phyloP scores from a whole-genome alignment of 805 yeast species.

The Ogataea nonfermentans region DNA sequence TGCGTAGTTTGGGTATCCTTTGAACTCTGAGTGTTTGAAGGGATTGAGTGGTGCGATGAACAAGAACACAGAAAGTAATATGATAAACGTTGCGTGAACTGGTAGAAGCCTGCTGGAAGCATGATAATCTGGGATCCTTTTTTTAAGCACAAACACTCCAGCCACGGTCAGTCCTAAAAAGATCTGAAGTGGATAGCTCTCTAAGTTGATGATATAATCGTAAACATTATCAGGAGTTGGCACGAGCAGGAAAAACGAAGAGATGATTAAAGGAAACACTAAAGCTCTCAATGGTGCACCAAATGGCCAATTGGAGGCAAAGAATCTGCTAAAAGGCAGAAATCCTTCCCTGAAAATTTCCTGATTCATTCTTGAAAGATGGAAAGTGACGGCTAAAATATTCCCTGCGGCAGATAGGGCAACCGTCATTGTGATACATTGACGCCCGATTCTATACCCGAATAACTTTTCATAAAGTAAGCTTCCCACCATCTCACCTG shows the following conservation, averaged over 20 bases:
- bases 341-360: conserved; percentile 57
- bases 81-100: conserved; percentile 46
- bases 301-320: conserved; percentile 54
- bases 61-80: conserved; percentile 46
- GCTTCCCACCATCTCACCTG: conserved; percentile 53
- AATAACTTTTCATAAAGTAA: conserved; percentile 49
- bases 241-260: conserved; percentile 40
- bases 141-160: conserved; percentile 56
- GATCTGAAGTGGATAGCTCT: conserved; percentile 49
- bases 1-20: conserved; percentile 49
- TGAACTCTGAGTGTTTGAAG: conserved; percentile 32
- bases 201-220: conserved; percentile 50
- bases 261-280: conserved; percentile 40
- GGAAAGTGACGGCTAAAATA: conserved; percentile 52
- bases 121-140: conserved; percentile 45
- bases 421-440: conserved; percentile 45
- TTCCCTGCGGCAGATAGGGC: conserved; percentile 58
- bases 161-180: conserved; percentile 52
- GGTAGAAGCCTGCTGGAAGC: conserved; percentile 53
- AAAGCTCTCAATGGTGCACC: conserved; percentile 52
- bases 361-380: conserved; percentile 52
- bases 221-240: conserved; percentile 51
- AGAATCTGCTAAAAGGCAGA: conserved; percentile 47
- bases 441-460: conserved; percentile 48
- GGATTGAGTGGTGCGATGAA: conserved; percentile 52